Conservation (phyloP, 805 yeast species). For the Metschnikowia henanensis region DNA sequence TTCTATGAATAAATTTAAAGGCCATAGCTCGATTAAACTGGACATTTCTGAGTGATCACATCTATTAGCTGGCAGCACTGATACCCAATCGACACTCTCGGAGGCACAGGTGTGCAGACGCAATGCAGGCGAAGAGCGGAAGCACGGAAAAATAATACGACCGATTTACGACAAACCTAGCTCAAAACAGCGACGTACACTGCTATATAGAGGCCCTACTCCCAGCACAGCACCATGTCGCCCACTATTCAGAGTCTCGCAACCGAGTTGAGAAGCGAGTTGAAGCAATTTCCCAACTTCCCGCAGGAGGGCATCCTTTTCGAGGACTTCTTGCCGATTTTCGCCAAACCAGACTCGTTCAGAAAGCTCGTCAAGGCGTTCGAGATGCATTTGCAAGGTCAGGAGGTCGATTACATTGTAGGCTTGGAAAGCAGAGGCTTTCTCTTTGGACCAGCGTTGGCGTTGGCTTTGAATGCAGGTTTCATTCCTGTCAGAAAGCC, state of each 20-base stretch:
- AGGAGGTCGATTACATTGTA: slow-evolving; percentile 81
- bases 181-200: not conserved
- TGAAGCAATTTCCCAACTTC: slow-evolving; percentile 85
- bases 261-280: slow-evolving; percentile 35
- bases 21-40: no score
- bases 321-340: slow-evolving; percentile 95
- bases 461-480: slow-evolving; percentile 84
- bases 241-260: slow-evolving; percentile 33
- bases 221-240: slow-evolving; percentile 15
- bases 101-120: no score
- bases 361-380: slow-evolving; percentile 80
- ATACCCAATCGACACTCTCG: no score
- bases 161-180: not conserved
- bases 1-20: no score
- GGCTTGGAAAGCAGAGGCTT: slow-evolving; percentile 98
- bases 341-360: slow-evolving; percentile 78
- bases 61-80: no score
- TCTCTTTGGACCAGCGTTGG: slow-evolving; percentile 93
- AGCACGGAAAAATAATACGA: no score
- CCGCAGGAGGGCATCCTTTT: slow-evolving; percentile 91
- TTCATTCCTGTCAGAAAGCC: slow-evolving; percentile 95
- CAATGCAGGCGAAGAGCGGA: no score
- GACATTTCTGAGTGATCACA: no score
- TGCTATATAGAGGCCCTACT: no score
- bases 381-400: slow-evolving; percentile 64